These are phyloP conservation scores for Amphirosellinia nigrospora DNA, from an alignment of 495 filamentous ascomycete genomes.

Conservation along the genomic window DNA sequence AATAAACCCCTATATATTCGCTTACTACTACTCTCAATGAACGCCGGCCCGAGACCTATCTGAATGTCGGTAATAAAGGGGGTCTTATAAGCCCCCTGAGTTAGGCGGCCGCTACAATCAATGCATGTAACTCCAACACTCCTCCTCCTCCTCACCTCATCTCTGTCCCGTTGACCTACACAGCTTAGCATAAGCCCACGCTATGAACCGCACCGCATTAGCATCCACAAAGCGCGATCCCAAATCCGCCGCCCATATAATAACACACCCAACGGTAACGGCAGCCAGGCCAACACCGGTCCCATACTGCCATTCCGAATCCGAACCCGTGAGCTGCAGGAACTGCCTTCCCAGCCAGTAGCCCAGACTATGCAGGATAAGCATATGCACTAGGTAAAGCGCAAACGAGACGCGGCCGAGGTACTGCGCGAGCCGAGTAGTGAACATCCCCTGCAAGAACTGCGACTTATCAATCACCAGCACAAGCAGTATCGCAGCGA, in stretches of 20 bases:
- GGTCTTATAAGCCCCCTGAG: too few relatives aligned
- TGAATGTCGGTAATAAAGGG: neutral
- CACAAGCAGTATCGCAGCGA: slow-evolving; percentile 63
- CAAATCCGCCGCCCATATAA: slow-evolving; percentile 25
- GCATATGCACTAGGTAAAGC: slow-evolving; percentile 70
- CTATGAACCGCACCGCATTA: slow-evolving; percentile 23
- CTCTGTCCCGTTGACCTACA: neutral
- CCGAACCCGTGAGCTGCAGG: slow-evolving; percentile 7
- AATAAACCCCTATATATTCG: neutral
- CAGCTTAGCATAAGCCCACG: slow-evolving; percentile 18
- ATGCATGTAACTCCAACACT: neutral
- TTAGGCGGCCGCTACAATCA: neutral
- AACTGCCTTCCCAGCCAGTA: slow-evolving; percentile 36
- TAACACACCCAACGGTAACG: slow-evolving; percentile 10
- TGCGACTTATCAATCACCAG: slow-evolving; percentile 50
- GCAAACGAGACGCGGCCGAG: slow-evolving; percentile 68
- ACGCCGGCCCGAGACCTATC: neutral
- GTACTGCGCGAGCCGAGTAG: slow-evolving; percentile 65
- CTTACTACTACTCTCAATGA: neutral
- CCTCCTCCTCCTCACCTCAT: neutral
- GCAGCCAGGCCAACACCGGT: slow-evolving; percentile 16
- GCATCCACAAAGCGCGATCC: slow-evolving; percentile 26
- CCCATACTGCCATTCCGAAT: slow-evolving; percentile 21
- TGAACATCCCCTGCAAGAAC: slow-evolving; percentile 62
- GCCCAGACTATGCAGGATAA: slow-evolving; percentile 55